Conservation (phyloP, 352 stramenopile species). For the Poterioochromonas sp. region DNA sequence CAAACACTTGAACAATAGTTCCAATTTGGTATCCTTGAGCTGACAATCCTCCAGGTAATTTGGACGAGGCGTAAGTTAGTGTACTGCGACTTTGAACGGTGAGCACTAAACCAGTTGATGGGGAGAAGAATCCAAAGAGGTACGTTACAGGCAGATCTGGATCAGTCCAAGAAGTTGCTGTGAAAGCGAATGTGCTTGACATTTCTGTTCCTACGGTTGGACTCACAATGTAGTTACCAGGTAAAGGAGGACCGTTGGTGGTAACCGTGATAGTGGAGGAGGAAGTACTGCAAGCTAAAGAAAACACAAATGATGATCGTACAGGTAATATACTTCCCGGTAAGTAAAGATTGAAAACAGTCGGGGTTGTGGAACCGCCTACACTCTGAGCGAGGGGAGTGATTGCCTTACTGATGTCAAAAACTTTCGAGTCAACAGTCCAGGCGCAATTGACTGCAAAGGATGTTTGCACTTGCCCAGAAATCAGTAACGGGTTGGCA, state of each 20-base stretch:
- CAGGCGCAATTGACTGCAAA: no score
- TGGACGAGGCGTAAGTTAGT: no score
- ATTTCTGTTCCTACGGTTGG: not conserved
- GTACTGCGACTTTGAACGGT: no score
- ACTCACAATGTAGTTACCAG: not conserved
- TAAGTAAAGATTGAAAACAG: not conserved
- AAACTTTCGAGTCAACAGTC: no score
- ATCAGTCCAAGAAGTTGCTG: not conserved
- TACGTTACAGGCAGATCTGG: not conserved
- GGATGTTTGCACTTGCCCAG: no score
- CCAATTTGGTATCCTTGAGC: no score
- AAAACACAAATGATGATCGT: not conserved
- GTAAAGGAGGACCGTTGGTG: not conserved
- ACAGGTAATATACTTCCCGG: not conserved
- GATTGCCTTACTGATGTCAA: no score
- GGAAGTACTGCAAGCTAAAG: not conserved
- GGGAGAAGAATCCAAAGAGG: not conserved
- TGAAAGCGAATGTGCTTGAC: not conserved
- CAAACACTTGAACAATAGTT: not conserved
- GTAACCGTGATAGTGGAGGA: not conserved
- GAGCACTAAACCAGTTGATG: not conserved
- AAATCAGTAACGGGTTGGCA: no score
- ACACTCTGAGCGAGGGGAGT: no score
- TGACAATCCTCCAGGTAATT: no score
- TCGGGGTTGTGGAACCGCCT: not conserved